phyloP scores from a whole-genome alignment of 768 basidiomycete species.

The Phylloporus rhodoxanthus region DNA sequence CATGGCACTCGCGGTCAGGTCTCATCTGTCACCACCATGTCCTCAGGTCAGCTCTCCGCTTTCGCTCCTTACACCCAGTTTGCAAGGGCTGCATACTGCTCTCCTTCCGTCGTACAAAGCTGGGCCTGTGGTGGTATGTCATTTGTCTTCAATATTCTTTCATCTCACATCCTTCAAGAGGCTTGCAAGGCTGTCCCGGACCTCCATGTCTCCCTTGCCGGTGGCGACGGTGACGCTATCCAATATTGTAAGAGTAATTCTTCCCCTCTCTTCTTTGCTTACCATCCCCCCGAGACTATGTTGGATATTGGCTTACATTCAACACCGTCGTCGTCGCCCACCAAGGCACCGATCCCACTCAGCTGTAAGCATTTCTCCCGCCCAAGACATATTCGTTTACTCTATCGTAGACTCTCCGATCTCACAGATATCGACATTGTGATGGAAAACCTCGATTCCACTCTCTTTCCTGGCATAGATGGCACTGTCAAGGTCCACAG shows the following conservation, averaged over 20 bases:
- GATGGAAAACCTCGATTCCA: slow-evolving; percentile 35
- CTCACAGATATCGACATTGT: slow-evolving; percentile 46
- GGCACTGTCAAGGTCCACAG: slow-evolving; percentile 41
- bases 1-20: neutral
- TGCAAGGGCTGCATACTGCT: slow-evolving; percentile 52
- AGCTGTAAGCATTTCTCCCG: slow-evolving; percentile 36
- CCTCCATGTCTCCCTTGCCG: slow-evolving; percentile 33
- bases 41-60: slow-evolving; percentile 30
- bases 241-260: slow-evolving; percentile 39
- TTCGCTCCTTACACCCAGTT: slow-evolving; percentile 47
- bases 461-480: slow-evolving; percentile 52
- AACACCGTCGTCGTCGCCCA: slow-evolving; percentile 55
- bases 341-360: slow-evolving; percentile 53
- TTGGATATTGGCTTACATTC: slow-evolving; percentile 49
- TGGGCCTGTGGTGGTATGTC: slow-evolving; percentile 43
- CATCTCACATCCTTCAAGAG: slow-evolving; percentile 12
- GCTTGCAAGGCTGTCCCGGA: slow-evolving; percentile 38
- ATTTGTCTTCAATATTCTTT: neutral
- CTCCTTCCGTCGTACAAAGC: slow-evolving; percentile 29
- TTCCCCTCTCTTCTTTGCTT: neutral
- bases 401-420: slow-evolving; percentile 36
- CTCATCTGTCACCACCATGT: slow-evolving; percentile 18
- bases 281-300: slow-evolving; percentile 36
- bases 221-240: slow-evolving; percentile 44
- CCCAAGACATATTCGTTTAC: neutral